A percentile compares a stretch with the other conserved stretches of the same genome.
Conservation (phyloP, 345 rosid species). For the Citrus hindsii region DNA sequence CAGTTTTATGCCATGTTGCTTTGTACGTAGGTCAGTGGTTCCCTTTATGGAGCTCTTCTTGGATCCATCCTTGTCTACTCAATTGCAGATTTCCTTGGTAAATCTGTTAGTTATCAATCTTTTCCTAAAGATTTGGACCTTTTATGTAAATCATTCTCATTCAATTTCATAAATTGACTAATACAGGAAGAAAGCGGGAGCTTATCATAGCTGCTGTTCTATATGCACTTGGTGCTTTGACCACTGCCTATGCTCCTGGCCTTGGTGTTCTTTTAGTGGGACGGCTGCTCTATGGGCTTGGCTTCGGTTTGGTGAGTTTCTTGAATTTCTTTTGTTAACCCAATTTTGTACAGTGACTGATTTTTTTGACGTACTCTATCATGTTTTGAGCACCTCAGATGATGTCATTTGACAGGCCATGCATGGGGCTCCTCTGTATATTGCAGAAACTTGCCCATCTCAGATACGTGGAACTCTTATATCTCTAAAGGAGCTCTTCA, state of each 20-base stretch:
- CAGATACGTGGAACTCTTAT: constrained; percentile 93
- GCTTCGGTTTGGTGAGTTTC: constrained; percentile 83
- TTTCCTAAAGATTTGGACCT: not conserved
- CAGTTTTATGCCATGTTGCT: not conserved
- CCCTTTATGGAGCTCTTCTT: constrained; percentile 93
- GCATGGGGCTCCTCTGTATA: constrained; percentile 98
- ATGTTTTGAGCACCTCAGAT: not conserved
- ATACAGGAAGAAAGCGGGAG: constrained; percentile 80
- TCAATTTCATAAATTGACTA: constrained; percentile 4
- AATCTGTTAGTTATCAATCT: constrained; percentile 14
- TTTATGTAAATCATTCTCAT: constrained; percentile 11
- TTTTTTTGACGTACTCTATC: not conserved
- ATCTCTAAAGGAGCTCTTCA: constrained; percentile 88
- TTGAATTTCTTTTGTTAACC: constrained; percentile 2
- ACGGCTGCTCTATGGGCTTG: constrained; percentile 84
- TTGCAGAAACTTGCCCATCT: constrained; percentile 97
- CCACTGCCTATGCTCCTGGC: constrained; percentile 64
- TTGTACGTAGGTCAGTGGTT: constrained; percentile 80
- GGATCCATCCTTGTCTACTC: constrained; percentile 87
- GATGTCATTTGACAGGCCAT: constrained; percentile 61
- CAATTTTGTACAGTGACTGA: not conserved
- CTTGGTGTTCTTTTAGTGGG: constrained; percentile 73
- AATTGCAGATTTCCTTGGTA: constrained; percentile 88
- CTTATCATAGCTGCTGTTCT: constrained; percentile 67
- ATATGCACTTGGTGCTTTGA: constrained; percentile 54